phyloP scores from a whole-genome alignment of 768 basidiomycete species.

The Termitomyces sp. region DNA sequence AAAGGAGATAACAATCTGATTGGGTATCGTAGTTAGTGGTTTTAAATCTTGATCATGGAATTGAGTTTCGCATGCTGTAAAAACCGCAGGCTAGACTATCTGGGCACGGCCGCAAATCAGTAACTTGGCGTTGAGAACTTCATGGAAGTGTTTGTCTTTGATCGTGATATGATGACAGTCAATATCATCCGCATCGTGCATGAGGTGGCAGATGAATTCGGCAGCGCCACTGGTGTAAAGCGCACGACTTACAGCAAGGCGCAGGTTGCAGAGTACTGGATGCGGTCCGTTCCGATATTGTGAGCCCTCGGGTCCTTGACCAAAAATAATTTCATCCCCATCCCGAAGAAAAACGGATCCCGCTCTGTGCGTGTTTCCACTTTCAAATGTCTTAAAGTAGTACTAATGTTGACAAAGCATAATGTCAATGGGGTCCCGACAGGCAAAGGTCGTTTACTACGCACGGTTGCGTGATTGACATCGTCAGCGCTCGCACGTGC shows the following conservation, averaged over 20 bases:
- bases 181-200: conserved; percentile 9
- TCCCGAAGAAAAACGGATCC: conserved; percentile 12
- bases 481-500: background rate
- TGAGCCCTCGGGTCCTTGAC: conserved; percentile 14
- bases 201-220: conserved; percentile 8
- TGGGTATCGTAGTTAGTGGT: too few relatives aligned
- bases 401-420: conserved; percentile 3
- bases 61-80: background rate
- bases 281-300: conserved; percentile 13
- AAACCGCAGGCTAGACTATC: conserved; percentile 3
- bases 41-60: background rate
- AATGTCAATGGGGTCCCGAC: background rate
- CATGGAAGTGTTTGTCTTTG: conserved; percentile 7
- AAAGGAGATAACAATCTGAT: background rate
- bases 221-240: conserved; percentile 12
- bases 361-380: background rate
- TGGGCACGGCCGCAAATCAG: conserved; percentile 14
- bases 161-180: background rate
- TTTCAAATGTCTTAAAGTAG: conserved; percentile 9
- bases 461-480: conserved; percentile 1
- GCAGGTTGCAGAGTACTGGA: conserved; percentile 20
- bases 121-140: conserved; percentile 14
- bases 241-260: conserved; percentile 20
- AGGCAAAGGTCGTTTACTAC: background rate
- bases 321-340: conserved; percentile 17